These are phyloP conservation scores for Arachnomyces sp. DNA, from an alignment of 2,329 filamentous ascomycete genomes.

Conservation along the genomic window DNA sequence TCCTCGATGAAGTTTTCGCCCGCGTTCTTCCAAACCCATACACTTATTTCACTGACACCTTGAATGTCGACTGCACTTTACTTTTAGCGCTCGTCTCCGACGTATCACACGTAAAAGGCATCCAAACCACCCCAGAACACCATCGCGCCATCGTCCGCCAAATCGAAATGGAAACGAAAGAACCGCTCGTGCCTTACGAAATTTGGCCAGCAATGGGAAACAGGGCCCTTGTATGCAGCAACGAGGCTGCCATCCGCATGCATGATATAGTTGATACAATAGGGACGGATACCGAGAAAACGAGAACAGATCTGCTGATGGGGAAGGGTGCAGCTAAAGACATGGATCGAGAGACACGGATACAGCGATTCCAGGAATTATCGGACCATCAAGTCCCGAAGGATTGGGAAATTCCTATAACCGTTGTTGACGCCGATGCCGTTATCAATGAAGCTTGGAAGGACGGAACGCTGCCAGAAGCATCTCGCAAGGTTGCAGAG, in stretches of 20 bases:
- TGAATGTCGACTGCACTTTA: conserved; percentile 52
- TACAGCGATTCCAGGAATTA: conserved; percentile 34
- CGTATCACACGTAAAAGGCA: conserved; percentile 51
- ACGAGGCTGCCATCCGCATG: conserved; percentile 57
- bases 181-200: conserved; percentile 51
- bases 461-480: conserved; percentile 37
- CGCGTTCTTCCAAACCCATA: conserved; percentile 33
- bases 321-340: conserved; percentile 34
- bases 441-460: conserved; percentile 23
- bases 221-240: conserved; percentile 56
- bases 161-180: conserved; percentile 54
- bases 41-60: conserved; percentile 33
- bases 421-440: conserved; percentile 43
- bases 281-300: conserved; percentile 53
- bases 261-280: conserved; percentile 57
- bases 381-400: conserved; percentile 48
- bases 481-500: conserved; percentile 35
- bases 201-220: conserved; percentile 54
- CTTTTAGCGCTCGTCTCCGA: conserved; percentile 66
- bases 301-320: conserved; percentile 52
- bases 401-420: conserved; percentile 54
- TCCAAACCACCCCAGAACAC: conserved; percentile 42
- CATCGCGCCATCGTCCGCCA: conserved; percentile 56
- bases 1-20: conserved; percentile 17
- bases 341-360: conserved; percentile 23